Conservation (phyloP, 2,329 filamentous ascomycete species). For the Monascus ruber region DNA sequence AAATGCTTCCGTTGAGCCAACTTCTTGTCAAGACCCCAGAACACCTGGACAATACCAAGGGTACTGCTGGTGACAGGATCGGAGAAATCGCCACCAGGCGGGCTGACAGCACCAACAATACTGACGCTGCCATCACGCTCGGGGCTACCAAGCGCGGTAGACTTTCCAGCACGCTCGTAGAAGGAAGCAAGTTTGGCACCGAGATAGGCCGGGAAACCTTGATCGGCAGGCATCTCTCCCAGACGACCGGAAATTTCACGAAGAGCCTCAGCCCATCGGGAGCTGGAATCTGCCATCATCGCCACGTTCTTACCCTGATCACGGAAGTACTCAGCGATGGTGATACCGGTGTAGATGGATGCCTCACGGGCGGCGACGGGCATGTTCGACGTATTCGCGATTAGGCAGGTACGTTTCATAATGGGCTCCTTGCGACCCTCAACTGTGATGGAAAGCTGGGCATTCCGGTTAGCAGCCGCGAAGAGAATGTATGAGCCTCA, state of each 20-base stretch:
- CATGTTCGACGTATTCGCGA: constrained; percentile 99
- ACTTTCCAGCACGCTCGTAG: constrained; percentile 94
- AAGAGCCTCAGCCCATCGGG: constrained; percentile 95
- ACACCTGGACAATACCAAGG: constrained; percentile 94
- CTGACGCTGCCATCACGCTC: constrained; percentile 85
- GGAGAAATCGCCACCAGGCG: constrained; percentile 96
- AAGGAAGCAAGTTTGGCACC: constrained; percentile 95
- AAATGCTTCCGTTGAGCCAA: constrained; percentile 98
- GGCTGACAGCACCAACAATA: constrained; percentile 94
- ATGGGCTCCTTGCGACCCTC: constrained; percentile 94
- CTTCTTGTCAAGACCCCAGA: constrained; percentile 99
- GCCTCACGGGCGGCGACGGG: constrained; percentile 95
- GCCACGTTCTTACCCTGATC: constrained; percentile 95
- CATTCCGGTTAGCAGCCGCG: constrained; percentile 5
- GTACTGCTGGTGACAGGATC: constrained; percentile 93
- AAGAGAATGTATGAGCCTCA: no score
- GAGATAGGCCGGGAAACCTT: constrained; percentile 97
- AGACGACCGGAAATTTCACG: constrained; percentile 98
- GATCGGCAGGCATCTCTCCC: constrained; percentile 98
- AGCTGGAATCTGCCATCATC: constrained; percentile 99
- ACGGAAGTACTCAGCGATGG: constrained; percentile 90
- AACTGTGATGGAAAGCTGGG: constrained; percentile 74
- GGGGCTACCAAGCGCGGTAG: constrained; percentile 75
- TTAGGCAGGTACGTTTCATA: constrained; percentile 98
- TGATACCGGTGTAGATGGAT: constrained; percentile 96